These are phyloP conservation scores for Ganoderma boninense DNA, from an alignment of 1,284 basidiomycete genomes.

Conservation along the genomic window DNA sequence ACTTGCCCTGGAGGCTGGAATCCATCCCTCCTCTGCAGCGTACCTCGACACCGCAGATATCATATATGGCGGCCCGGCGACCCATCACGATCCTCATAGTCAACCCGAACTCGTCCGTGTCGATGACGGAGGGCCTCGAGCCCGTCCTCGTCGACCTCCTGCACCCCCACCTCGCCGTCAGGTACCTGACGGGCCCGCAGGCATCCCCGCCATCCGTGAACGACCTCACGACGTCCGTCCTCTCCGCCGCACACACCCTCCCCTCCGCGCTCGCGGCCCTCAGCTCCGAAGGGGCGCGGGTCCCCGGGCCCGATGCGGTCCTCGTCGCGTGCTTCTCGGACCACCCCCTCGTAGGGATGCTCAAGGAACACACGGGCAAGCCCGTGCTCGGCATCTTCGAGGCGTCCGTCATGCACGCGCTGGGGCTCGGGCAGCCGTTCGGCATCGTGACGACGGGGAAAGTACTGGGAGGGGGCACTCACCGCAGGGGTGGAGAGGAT, in stretches of 20 bases:
- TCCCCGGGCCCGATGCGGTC: constrained; percentile 40
- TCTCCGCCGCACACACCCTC: constrained; percentile 48
- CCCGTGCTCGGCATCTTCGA: constrained; percentile 59
- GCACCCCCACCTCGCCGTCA: constrained; percentile 29
- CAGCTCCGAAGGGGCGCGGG: neutral
- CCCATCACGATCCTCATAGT: constrained; percentile 49
- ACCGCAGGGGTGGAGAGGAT: constrained; percentile 30
- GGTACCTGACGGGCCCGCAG: constrained; percentile 48
- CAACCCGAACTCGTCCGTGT: constrained; percentile 58
- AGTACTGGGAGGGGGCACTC: constrained; percentile 53
- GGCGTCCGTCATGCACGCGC: constrained; percentile 46
- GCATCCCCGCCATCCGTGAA: constrained; percentile 51
- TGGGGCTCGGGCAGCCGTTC: constrained; percentile 47
- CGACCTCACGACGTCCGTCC: constrained; percentile 47
- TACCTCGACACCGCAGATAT: neutral
- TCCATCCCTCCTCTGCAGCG: neutral
- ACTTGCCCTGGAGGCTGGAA: neutral
- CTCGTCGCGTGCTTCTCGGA: constrained; percentile 60
- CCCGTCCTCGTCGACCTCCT: constrained; percentile 43
- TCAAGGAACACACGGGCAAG: constrained; percentile 44
- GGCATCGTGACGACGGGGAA: constrained; percentile 60
- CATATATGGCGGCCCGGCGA: neutral
- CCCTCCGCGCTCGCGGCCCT: constrained; percentile 33
- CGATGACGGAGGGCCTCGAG: constrained; percentile 50
- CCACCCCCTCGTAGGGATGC: constrained; percentile 53